Evolutionary conservation across 2,329 filamentous ascomycete genomes (phyloP).

Genomic region (Coniochaeta ligniaria): DNA sequence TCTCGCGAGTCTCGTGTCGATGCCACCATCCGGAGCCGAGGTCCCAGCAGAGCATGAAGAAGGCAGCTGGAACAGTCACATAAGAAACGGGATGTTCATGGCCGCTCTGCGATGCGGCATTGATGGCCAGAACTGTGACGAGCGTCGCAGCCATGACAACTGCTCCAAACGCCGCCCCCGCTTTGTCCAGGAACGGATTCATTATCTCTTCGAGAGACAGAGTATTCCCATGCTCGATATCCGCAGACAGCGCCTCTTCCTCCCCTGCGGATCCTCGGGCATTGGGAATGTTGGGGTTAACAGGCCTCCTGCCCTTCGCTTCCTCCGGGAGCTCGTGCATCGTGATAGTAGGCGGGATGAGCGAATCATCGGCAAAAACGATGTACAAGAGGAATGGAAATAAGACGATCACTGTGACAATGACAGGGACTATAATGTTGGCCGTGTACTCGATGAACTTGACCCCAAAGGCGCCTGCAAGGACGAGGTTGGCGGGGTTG

Average conservation of each 20-base stretch:
- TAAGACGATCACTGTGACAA: constrained; percentile 59
- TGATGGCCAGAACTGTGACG: constrained; percentile 57
- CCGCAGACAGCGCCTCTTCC: constrained; percentile 34
- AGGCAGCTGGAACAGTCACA: constrained; percentile 61
- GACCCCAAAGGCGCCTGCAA: constrained; percentile 65
- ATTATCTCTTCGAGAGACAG: constrained; percentile 65
- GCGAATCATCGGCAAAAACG: constrained; percentile 54
- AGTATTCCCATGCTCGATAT: constrained; percentile 43
- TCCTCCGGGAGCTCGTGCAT: constrained; percentile 61
- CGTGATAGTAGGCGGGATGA: constrained; percentile 59
- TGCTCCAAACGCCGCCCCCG: constrained; percentile 56
- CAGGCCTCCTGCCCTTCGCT: constrained; percentile 44
- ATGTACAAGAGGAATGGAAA: constrained; percentile 66
- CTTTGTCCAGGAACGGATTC: constrained; percentile 66
- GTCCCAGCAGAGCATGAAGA: constrained; percentile 64
- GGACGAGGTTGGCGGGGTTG: constrained; percentile 69
- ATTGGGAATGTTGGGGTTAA: constrained; percentile 67
- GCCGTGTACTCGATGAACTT: constrained; percentile 67
- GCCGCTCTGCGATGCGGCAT: constrained; percentile 47
- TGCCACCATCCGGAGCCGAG: constrained; percentile 55
- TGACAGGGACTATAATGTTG: constrained; percentile 69
- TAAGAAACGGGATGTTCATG: constrained; percentile 55
- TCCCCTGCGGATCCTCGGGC: constrained; percentile 49
- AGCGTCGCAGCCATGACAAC: constrained; percentile 61
- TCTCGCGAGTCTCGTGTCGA: constrained; percentile 54